A percentile compares a stretch with the other conserved stretches of the same genome.
These are phyloP conservation scores for Aspergillus indologenus DNA, from an alignment of 495 filamentous ascomycete genomes.

Conservation along the genomic window DNA sequence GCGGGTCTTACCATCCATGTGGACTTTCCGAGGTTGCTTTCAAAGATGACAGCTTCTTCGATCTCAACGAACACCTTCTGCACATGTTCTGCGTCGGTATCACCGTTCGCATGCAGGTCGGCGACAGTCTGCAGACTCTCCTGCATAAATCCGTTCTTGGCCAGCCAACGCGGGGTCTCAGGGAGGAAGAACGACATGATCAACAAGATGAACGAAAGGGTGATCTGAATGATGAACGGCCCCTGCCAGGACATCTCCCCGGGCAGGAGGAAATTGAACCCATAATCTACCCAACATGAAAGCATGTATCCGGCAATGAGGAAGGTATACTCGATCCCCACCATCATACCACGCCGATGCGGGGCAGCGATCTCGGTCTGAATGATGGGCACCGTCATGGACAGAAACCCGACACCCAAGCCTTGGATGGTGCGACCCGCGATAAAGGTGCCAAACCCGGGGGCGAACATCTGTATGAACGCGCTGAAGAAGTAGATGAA, in stretches of 20 bases:
- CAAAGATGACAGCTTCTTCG: too few species aligned
- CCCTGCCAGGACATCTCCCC: constrained; percentile 27
- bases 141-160: too few species aligned
- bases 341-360: constrained; percentile 29
- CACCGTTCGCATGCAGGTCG: too few species aligned
- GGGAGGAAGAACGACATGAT: constrained; percentile 29
- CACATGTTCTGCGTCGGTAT: too few species aligned
- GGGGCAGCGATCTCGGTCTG: constrained; percentile 29
- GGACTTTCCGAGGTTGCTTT: too few species aligned
- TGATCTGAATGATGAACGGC: constrained; percentile 32
- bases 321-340: constrained; percentile 31
- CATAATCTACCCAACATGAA: constrained; percentile 32
- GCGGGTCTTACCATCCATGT: too few species aligned
- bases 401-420: constrained; percentile 27
- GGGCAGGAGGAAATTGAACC: constrained; percentile 30
- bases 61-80: too few species aligned
- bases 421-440: constrained; percentile 29
- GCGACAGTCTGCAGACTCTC: too few species aligned
- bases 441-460: constrained; percentile 28
- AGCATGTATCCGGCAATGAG: constrained; percentile 32
- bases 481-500: constrained; percentile 35
- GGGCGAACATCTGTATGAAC: constrained; percentile 32
- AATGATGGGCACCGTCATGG: constrained; percentile 32
- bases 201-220: constrained; percentile 27
- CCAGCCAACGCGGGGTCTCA: too few species aligned